phyloP scores from a whole-genome alignment of 257 asterid genomes.

The Dorcoceras hygrometricum region DNA sequence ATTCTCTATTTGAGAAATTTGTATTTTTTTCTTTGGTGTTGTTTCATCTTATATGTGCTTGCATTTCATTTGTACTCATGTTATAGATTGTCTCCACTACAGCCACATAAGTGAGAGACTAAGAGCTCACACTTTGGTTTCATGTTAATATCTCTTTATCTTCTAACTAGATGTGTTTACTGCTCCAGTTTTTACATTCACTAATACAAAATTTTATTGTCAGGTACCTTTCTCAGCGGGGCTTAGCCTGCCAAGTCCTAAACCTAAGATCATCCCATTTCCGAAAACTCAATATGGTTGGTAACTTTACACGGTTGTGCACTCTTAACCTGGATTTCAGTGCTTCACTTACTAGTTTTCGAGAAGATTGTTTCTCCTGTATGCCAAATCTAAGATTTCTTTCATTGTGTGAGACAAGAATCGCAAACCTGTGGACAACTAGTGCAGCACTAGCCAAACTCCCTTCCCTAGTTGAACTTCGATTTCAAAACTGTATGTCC shows the following conservation, averaged over 20 bases:
- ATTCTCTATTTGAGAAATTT: too few relatives aligned
- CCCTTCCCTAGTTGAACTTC: slow-evolving; percentile 70
- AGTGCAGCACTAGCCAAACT: slow-evolving; percentile 74
- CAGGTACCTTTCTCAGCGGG: slow-evolving; percentile 86
- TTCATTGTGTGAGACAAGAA: slow-evolving; percentile 82
- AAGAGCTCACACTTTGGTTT: background rate
- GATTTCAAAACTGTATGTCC: slow-evolving; percentile 61
- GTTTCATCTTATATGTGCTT: background rate
- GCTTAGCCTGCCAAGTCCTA: slow-evolving; percentile 70
- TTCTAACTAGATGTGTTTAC: slow-evolving; percentile 7
- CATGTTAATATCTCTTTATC: background rate
- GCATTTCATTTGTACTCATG: background rate
- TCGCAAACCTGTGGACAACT: slow-evolving; percentile 86
- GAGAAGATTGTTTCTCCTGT: slow-evolving; percentile 74
- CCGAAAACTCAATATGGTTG: slow-evolving; percentile 78
- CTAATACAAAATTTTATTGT: slow-evolving; percentile 26
- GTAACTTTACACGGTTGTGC: slow-evolving; percentile 55
- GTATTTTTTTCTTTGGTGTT: too few relatives aligned
- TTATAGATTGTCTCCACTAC: background rate
- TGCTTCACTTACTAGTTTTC: slow-evolving; percentile 73
- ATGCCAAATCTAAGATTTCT: slow-evolving; percentile 82
- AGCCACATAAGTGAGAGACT: background rate
- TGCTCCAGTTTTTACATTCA: slow-evolving; percentile 21
- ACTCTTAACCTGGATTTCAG: slow-evolving; percentile 85
- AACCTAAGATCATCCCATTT: slow-evolving; percentile 74